Evolutionary conservation across 1,284 basidiomycete genomes (phyloP), one percentile per base, ranked within the genome.

Genomic region (Ceraceosorus guamensis): DNA sequence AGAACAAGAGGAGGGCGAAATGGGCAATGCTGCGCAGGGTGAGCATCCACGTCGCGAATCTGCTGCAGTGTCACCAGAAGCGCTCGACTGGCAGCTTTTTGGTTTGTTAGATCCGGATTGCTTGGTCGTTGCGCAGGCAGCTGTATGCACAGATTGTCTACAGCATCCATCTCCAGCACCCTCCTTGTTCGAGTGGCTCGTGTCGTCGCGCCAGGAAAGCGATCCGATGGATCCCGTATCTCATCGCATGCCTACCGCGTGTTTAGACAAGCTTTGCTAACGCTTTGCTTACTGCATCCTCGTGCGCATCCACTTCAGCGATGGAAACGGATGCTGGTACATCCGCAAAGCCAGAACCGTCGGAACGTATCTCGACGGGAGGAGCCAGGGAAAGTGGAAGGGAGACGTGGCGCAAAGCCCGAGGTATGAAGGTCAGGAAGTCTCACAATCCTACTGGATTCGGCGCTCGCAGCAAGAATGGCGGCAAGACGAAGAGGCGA

Each of bases 391-490:
- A 65, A 46, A 65, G 64, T 2, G 49, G 71, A n/a, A 63, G 71
- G 46, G 71, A 72, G 54, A 61, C 57, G 6, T 73, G 66, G 53
- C 46, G 71, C 14, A 64, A 57, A 33, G 48, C 59, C n/a, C 66
- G 60, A 31, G 66, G 70, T 7, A 46, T 63, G 39, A 63, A 59
- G 57, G 24, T 24, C 24, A 24, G 24, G 24, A 24, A 24, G 24
- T 24, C 24, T 24, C 24, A 24, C 24, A 24, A 24, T 24, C 65
- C 67, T 41, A 61, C 47, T 35, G 68, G 69, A 55, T 70, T 71
- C 39, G 57, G 53, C n/a, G 71, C 67, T 2, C 62, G 61, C 35
- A 61, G 46, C 37, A 70, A 71, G 57, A 73, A 73, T 35, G 56
- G 53, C 18, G 71, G 69, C 3, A 60, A 61, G 45, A 46, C 61